phyloP scores from a whole-genome alignment of 352 stramenopile genomes.

The Pythium volutum region DNA sequence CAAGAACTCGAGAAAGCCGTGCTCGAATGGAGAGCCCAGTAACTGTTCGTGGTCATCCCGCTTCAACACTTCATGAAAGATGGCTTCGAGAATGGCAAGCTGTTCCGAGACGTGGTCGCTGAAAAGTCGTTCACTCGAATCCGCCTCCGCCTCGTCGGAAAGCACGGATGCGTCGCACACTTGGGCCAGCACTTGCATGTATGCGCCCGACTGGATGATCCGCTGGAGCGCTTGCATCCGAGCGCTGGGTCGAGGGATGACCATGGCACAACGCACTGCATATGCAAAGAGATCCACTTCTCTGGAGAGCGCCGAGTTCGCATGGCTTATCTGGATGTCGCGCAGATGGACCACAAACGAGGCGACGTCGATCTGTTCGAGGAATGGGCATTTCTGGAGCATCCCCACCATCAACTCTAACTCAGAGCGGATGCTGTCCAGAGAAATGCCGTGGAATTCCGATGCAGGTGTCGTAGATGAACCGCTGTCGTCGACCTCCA shows the following conservation, averaged over 20 bases:
- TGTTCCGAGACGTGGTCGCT: conserved; percentile 27
- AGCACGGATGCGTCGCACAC: conserved; percentile 25
- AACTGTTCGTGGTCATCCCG: conserved; percentile 24
- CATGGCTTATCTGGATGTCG: conserved; percentile 18
- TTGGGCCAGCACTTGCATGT: conserved; percentile 28
- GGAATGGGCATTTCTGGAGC: conserved; percentile 40
- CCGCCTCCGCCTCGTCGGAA: conserved; percentile 3
- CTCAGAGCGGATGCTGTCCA: conserved; percentile 15
- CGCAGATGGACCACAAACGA: conserved; percentile 29
- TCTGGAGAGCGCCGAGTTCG: neutral
- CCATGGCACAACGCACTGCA: conserved; percentile 28
- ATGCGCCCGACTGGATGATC: conserved; percentile 32
- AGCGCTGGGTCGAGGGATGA: conserved; percentile 27
- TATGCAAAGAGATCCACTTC: conserved; percentile 26
- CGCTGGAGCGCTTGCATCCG: conserved; percentile 25
- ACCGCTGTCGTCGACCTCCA: neutral
- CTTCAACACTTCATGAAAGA: conserved; percentile 25
- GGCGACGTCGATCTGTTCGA: conserved; percentile 40
- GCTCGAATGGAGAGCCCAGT: conserved; percentile 26
- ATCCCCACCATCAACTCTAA: conserved; percentile 31
- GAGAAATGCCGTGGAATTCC: conserved; percentile 5
- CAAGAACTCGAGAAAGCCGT: conserved; percentile 29
- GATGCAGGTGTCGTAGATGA: too few species aligned
- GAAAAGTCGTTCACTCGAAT: neutral
- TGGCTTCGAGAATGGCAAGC: conserved; percentile 23